Conservation (phyloP, 192 early-diverging fungal species). For the Entomortierella parvispora region DNA sequence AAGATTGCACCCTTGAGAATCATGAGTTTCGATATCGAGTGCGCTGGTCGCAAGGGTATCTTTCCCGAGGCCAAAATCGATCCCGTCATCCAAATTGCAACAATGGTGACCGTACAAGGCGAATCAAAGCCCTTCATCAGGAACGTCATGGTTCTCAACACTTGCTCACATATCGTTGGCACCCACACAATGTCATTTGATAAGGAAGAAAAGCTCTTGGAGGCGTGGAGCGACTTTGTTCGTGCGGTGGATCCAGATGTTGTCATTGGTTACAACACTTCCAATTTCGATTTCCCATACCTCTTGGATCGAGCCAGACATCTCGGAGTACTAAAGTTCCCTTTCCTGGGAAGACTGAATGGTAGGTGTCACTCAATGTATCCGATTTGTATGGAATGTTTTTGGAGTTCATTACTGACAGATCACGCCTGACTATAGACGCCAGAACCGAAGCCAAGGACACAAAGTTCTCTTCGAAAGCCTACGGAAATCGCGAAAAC, state of each 20-base stretch:
- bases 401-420: neutral
- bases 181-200: conserved; percentile 86
- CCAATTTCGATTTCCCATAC: conserved; percentile 98
- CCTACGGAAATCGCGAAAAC: conserved; percentile 91
- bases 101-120: conserved; percentile 91
- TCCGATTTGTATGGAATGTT: neutral
- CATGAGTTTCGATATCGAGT: conserved; percentile 98
- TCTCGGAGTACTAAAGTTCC: conserved; percentile 79
- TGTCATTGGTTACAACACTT: conserved; percentile 96
- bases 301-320: conserved; percentile 88
- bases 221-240: conserved; percentile 89
- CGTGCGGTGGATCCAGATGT: conserved; percentile 88
- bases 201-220: conserved; percentile 80
- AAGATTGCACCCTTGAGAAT: conserved; percentile 94
- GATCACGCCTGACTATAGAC: conserved; percentile 22
- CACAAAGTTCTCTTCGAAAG: conserved; percentile 91
- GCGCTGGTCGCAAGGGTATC: conserved; percentile 92
- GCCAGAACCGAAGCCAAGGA: conserved; percentile 78
- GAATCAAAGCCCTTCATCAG: conserved; percentile 89
- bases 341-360: conserved; percentile 84
- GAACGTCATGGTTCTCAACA: conserved; percentile 94
- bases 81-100: conserved; percentile 98
- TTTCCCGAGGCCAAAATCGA: conserved; percentile 94
- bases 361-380: conserved; percentile 10
- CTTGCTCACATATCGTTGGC: conserved; percentile 93